A percentile compares a stretch with the other conserved stretches of the same genome.
phyloP scores from a whole-genome alignment of 257 asterid genomes.

The Nicotiana knightiana region DNA sequence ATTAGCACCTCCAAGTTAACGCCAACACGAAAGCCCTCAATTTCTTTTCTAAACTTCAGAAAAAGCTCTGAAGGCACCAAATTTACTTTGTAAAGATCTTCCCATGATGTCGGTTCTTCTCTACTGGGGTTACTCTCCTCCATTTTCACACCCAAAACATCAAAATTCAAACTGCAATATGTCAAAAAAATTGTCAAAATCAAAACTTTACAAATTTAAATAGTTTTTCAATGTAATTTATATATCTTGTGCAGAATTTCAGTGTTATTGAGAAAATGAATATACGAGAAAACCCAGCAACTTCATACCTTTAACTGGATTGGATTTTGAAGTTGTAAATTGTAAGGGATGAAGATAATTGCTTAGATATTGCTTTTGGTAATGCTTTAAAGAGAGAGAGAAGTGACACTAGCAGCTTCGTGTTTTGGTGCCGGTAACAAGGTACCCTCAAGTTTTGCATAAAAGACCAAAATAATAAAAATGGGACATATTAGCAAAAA shows the following conservation, averaged over 20 bases:
- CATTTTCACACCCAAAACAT: constrained; percentile 25
- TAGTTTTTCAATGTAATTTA: no score
- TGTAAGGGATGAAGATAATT: neutral
- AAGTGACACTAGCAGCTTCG: neutral
- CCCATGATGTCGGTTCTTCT: constrained; percentile 71
- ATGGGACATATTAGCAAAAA: no score
- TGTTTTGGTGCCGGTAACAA: neutral
- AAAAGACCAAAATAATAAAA: no score
- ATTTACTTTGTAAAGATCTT: constrained; percentile 76
- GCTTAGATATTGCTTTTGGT: neutral
- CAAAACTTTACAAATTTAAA: neutral
- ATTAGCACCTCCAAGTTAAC: constrained; percentile 73
- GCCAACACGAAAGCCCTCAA: constrained; percentile 75
- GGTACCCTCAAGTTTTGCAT: no score
- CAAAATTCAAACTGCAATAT: neutral
- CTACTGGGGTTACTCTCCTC: constrained; percentile 49
- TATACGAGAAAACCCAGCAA: neutral
- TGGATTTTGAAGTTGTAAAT: neutral
- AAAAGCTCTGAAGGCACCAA: constrained; percentile 82
- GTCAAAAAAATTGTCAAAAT: neutral
- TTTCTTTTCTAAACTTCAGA: constrained; percentile 70
- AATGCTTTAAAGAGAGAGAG: neutral
- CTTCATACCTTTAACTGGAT: neutral
- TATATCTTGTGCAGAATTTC: no score
- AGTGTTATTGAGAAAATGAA: neutral